These are phyloP conservation scores for Fusarium pseudocircinatum DNA, from an alignment of 2,329 filamentous ascomycete species.

Conservation along the genomic window DNA sequence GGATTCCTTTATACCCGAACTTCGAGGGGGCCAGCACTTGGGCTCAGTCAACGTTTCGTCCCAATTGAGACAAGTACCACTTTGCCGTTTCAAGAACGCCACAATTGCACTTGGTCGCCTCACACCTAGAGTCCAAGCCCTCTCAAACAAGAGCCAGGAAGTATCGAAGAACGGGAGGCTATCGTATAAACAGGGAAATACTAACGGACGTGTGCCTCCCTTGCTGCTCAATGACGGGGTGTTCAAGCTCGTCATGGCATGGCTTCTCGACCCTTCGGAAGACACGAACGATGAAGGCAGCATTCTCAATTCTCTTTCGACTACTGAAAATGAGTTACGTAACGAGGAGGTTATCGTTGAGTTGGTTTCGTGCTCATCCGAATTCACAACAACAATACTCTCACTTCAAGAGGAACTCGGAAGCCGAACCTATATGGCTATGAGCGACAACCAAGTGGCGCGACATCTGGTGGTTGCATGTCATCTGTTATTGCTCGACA, in stretches of 20 bases:
- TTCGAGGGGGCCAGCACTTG: neutral
- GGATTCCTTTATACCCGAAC: fast-evolving
- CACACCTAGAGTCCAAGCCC: too few species aligned
- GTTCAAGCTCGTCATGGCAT: neutral
- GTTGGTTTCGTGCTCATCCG: neutral
- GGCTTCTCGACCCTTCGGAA: fast-evolving
- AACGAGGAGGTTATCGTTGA: neutral
- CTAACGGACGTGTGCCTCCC: fast-evolving
- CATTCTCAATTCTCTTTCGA: neutral
- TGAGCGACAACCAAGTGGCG: too few species aligned
- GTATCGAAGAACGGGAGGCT: fast-evolving
- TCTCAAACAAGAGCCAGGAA: neutral
- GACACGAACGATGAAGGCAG: neutral
- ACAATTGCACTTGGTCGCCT: fast-evolving
- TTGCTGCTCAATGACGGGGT: neutral
- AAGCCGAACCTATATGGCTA: neutral
- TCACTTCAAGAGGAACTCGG: neutral
- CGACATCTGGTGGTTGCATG: neutral
- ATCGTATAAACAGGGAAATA: neutral
- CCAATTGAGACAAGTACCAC: neutral
- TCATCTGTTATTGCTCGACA: neutral
- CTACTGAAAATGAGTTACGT: fast-evolving
- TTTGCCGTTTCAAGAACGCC: neutral
- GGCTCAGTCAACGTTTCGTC: neutral
- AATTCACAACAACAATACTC: neutral